Conservation (phyloP, 768 basidiomycete genomes). For the Rhizopogon vesiculosus region DNA sequence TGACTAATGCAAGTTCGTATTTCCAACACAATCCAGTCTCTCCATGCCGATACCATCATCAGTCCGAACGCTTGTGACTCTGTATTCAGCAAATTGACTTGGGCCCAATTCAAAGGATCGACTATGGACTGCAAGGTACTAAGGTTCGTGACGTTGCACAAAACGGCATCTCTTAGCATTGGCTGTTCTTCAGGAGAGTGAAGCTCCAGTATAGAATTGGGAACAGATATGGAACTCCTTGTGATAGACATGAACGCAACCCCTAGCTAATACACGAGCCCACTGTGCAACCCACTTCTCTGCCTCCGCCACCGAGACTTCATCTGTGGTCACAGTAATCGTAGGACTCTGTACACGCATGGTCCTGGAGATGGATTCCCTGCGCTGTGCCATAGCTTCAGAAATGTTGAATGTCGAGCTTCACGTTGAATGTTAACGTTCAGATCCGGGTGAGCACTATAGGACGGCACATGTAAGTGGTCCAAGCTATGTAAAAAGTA, state of each 20-base stretch:
- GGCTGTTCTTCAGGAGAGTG: not conserved
- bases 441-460: too few relatives aligned
- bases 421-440: too few relatives aligned
- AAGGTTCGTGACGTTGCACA: slow-evolving; percentile 28
- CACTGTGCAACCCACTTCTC: slow-evolving; percentile 57
- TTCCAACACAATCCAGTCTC: too few relatives aligned
- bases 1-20: too few relatives aligned
- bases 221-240: not conserved
- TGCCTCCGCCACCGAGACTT: slow-evolving; percentile 24
- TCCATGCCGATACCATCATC: slow-evolving; percentile 18
- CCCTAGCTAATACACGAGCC: slow-evolving; percentile 51
- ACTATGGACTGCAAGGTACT: slow-evolving; percentile 33
- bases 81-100: slow-evolving; percentile 12
- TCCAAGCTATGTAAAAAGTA: too few relatives aligned
- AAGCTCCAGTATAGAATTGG: too few relatives aligned
- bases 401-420: not conserved
- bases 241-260: slow-evolving; percentile 28
- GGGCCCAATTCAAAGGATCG: slow-evolving; percentile 29
- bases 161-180: slow-evolving; percentile 24
- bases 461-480: too few relatives aligned
- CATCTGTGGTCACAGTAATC: slow-evolving; percentile 12
- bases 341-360: slow-evolving; percentile 9
- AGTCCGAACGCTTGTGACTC: slow-evolving; percentile 14
- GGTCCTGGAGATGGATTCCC: slow-evolving; percentile 13
- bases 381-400: slow-evolving; percentile 8